Base-by-base conservation (phyloP, 2,329 filamentous ascomycete genomes). In the Claviceps fusiformis region DNA sequence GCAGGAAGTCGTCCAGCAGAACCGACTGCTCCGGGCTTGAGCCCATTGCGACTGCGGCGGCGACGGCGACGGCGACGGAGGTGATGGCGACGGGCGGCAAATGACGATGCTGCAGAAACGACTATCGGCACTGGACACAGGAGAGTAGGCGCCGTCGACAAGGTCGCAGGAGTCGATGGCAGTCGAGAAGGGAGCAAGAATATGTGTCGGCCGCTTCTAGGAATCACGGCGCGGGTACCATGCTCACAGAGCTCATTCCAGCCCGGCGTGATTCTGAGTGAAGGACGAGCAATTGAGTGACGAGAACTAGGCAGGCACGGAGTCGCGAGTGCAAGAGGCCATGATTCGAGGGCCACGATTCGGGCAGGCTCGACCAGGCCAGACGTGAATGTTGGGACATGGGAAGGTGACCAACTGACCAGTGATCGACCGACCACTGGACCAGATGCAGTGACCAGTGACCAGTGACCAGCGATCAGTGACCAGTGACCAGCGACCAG, bases 1-100 rank as follows among this genome's bases (percentile, higher is more conserved):
- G 62, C 56, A 83, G 66, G 62, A 82, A 82, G 41, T 72, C 69
- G 45, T 71, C 59, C 44, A 71, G 62, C 43, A 60, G 56, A 52
- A 56, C 44, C 11, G 56, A 47, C 37, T 53, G 52, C 27, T 52
- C 39, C 10, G 54, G 29, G 17, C 52, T 54, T 31, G 56, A 55
- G 31, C 27, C 51, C 56, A 57, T 57, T n/a, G 33, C 46, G 48
- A 43, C 3, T 8, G 29, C 33, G 59, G 64, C 56, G 19, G 11
- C 2, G n/a, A 75, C 60, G 56, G 35, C 50, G n/a, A 11, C 13
- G 13, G 15, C 17, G 9, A 27, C 27, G 19, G 17, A 19, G 37
- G 24, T 13, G 24, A 51, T 27, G 35, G 10, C 11, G 35, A 9
- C 6, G 3, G 35, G 7, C 7, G 10, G 3, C 6, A 37, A 27